A percentile compares a stretch with the other conserved stretches of the same genome.
phyloP scores from a whole-genome alignment of 2,329 filamentous ascomycete species.

The Shiraia bambusicola region DNA sequence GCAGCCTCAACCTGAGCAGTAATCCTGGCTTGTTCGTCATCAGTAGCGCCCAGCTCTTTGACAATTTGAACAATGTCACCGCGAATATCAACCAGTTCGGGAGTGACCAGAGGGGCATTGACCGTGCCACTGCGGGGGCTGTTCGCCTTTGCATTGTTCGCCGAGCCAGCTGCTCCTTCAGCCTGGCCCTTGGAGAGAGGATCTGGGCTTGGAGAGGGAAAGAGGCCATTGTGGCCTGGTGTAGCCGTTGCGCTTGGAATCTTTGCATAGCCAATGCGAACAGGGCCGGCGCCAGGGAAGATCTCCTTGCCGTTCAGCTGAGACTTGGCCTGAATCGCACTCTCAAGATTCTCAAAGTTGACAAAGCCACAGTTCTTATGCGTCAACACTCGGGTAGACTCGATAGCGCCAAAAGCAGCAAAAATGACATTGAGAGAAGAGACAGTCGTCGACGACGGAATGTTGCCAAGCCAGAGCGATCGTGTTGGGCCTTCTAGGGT shows the following conservation, averaged over 20 bases:
- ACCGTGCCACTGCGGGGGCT: constrained; percentile 49
- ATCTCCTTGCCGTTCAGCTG: constrained; percentile 96
- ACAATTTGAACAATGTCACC: constrained; percentile 83
- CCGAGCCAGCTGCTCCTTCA: constrained; percentile 39
- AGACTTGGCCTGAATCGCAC: constrained; percentile 83
- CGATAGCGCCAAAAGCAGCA: constrained; percentile 84
- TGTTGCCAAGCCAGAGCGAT: constrained; percentile 95
- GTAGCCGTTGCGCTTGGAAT: constrained; percentile 86
- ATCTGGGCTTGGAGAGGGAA: constrained; percentile 88
- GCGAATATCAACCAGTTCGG: constrained; percentile 75
- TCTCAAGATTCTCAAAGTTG: constrained; percentile 91
- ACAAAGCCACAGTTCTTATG: constrained; percentile 99
- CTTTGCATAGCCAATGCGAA: constrained; percentile 96
- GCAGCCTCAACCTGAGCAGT: constrained; percentile 72
- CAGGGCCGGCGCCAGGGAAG: constrained; percentile 91
- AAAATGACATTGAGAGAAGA: constrained; percentile 95
- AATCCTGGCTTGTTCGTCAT: constrained; percentile 75
- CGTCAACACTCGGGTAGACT: constrained; percentile 89
- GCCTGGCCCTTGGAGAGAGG: constrained; percentile 64
- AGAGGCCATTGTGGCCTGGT: constrained; percentile 82
- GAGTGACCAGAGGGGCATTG: constrained; percentile 63
- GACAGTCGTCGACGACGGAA: constrained; percentile 93
- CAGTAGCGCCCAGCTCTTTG: constrained; percentile 79
- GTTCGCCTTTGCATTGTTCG: constrained; percentile 34
- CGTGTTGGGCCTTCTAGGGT: constrained; percentile 87